phyloP scores from a whole-genome alignment of 73 alveolate species.

The Blepharisma stoltei region DNA sequence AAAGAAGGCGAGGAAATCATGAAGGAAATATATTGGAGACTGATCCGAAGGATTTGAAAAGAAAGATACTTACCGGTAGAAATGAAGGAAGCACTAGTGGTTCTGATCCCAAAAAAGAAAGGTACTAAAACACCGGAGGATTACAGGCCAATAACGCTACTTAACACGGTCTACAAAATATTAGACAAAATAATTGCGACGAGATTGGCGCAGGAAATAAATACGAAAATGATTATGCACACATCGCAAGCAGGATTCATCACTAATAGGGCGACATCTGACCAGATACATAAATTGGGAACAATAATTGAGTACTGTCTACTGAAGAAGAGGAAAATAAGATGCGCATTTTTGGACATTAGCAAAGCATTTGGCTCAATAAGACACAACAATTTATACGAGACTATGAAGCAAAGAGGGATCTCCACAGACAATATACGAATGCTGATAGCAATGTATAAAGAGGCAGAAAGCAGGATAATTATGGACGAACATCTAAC shows the following conservation, averaged over 20 bases:
- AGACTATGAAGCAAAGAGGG: neutral
- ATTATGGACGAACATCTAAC: neutral
- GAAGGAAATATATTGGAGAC: neutral
- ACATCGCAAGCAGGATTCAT: neutral
- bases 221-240: neutral
- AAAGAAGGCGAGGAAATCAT: neutral
- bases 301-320: neutral
- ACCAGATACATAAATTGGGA: neutral
- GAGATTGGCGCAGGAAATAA: neutral
- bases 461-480: neutral
- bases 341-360: constrained; percentile 1
- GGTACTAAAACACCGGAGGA: too few species aligned
- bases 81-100: too few species aligned
- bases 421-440: neutral
- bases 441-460: neutral
- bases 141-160: neutral
- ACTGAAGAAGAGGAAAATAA: too few species aligned
- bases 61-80: too few species aligned
- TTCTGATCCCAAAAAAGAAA: too few species aligned
- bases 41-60: too few species aligned
- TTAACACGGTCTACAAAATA: neutral
- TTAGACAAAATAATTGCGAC: neutral
- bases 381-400: neutral
- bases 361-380: neutral
- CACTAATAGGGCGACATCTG: neutral